Evolutionary conservation across 2,329 filamentous ascomycete species (phyloP), one percentile per base, ranked within the genome.

Genomic region (Aspergillus unguis): DNA sequence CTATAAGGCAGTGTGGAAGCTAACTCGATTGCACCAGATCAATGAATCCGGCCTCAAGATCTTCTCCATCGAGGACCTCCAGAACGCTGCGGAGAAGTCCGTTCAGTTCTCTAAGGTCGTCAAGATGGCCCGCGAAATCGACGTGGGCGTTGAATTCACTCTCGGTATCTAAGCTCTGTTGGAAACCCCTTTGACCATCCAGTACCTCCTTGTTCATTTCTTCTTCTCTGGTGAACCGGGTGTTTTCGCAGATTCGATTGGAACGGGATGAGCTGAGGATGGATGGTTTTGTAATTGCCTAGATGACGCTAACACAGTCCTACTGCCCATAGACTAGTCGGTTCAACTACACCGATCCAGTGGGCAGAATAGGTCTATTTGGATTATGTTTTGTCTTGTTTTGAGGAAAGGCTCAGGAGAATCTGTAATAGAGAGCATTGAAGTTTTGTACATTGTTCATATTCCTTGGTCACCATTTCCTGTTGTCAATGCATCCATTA

Each of bases 101-200:
- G 94, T 99, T 61, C 92, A 99, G 77, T 92, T 99, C 76, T 96
- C 91, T 67, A 97, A 96, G 85, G 89, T 99, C 63, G 94, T 99
- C 68, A 97, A 97, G 86, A 88, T 96, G 86, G 90, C 94, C 66
- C 88, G 92, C 67, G 92, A 96, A 66, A 96, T 96, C 69, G 94
- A 97, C 69, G 92, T 97, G 62, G 92, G 92, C 66, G 92, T 97
- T 66, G 90, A 95, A 78, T 96, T 95, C 78, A 88, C 85, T 65
- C 83, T 96, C 70, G 92, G 91, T 78, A 96, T 96, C 80, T 97
- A 89, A 76, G 55, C 48, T 55, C 50, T 43, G 37, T 54, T 52
- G 43, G 44, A 44, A 53, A 46, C 53, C 10, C 17, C 40, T 48
- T 50, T 51, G 23, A 47, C 48, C 46, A 35, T 50, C 45, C 49